phyloP scores from a whole-genome alignment of 1,139 yeast genomes.

The Blastobotrys persicus region DNA sequence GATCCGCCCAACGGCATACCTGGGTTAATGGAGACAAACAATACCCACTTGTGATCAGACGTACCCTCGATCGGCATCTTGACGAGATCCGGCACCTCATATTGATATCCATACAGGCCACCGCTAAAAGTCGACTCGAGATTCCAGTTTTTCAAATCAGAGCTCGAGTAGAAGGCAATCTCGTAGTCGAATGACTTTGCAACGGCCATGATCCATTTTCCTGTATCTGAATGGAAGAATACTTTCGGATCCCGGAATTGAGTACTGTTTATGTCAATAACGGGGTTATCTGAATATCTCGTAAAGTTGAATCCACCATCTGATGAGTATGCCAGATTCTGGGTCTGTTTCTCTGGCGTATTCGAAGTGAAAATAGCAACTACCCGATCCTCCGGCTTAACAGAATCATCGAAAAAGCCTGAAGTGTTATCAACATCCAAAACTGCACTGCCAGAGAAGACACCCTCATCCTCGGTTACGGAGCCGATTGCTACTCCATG shows the following conservation, averaged over 20 bases:
- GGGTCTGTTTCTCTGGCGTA: conserved; percentile 31
- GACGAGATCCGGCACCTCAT: conserved; percentile 60
- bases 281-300: conserved; percentile 37
- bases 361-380: conserved; percentile 41
- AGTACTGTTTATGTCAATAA: conserved; percentile 33
- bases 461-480: conserved; percentile 32
- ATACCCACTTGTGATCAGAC: conserved; percentile 16
- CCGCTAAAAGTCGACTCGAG: conserved; percentile 34
- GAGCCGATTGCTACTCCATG: conserved; percentile 36
- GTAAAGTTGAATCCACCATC: conserved; percentile 41
- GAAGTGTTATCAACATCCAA: conserved; percentile 40
- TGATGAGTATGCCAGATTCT: conserved; percentile 37
- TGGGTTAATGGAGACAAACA: conserved; percentile 43
- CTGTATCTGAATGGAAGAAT: conserved; percentile 37
- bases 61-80: conserved; percentile 28
- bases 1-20: conserved; percentile 49
- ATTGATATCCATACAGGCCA: conserved; percentile 40
- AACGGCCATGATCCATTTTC: conserved; percentile 41
- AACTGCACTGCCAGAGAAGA: conserved; percentile 41
- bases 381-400: conserved; percentile 34
- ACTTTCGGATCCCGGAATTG: conserved; percentile 46
- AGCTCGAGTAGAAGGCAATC: conserved; percentile 36
- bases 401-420: conserved; percentile 35
- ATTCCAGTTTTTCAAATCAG: conserved; percentile 36
- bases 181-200: conserved; percentile 39